Evolutionary conservation across 2,329 filamentous ascomycete species (phyloP), one percentile per base, ranked within the genome.

Genomic region (Lojkania enalia): DNA sequence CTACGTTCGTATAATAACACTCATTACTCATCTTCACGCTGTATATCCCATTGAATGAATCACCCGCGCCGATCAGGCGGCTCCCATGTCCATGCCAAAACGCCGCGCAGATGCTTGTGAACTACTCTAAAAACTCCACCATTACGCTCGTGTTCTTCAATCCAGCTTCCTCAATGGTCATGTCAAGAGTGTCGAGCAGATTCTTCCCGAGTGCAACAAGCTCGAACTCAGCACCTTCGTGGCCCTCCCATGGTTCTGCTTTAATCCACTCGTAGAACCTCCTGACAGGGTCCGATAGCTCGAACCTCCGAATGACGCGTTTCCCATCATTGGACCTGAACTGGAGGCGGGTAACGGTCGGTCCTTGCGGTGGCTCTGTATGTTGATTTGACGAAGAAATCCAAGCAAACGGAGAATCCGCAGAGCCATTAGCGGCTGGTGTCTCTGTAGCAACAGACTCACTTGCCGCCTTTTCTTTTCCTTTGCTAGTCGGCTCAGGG

Each of bases 211-310:
- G 87, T 51, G 82, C 82, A 68, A 94, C 90, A 54, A 99, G 79
- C 68, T 97, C 92, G 71, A 99, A 99, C 50, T 83, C 80, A 11
- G 86, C 71, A 0, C 86, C 88, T 20, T 82, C 80, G 69, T 90
- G 92, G 58, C 87, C 90, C 55, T 91, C 90, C 60, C 90, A 86
- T 1, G 90, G 88, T 48, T 58, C 63, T 0, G 91, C 86, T 74
- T 97, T 99, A 54, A 99, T 83, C 90, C 91, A 99, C 73, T 99
- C 94, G 70, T 92, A 99, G 35, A 99, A 84, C 11, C 88, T 83
- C 43, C 83, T 80, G 11, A 99, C 90, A 1, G 81, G 77, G 46
- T 99, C 94, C 12, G 81, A 70, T 3, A 91, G 71, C 7, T 77
- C 75, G 71, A 99, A 99, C n/a, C 89, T 83, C 20, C 90, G 85